Percentiles rank a stretch among this genome's conserved stretches.
These are phyloP conservation scores for Ustilago loliicola DNA, from an alignment of 1,284 basidiomycete species.

Conservation along the genomic window DNA sequence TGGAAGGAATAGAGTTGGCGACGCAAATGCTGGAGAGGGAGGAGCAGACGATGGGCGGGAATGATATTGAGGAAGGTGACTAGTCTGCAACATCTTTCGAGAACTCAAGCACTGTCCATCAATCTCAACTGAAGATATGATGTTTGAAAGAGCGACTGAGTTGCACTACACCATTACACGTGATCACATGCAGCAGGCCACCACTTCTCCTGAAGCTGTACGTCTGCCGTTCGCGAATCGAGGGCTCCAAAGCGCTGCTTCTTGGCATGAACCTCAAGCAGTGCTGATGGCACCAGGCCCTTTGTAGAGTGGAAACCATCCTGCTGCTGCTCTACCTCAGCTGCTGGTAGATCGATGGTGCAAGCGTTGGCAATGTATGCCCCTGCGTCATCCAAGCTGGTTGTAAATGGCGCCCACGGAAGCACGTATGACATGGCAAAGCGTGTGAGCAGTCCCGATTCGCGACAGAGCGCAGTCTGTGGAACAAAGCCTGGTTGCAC, in stretches of 20 bases:
- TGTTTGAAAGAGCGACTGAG: not conserved
- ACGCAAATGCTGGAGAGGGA: conserved; percentile 56
- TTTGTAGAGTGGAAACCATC: conserved; percentile 28
- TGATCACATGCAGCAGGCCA: conserved; percentile 42
- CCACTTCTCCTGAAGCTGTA: conserved; percentile 45
- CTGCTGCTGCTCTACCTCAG: conserved; percentile 1
- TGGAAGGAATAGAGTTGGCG: conserved; percentile 52
- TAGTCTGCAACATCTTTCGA: conserved; percentile 2
- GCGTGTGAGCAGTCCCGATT: conserved; percentile 25
- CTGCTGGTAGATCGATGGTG: conserved; percentile 10
- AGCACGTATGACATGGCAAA: conserved; percentile 48
- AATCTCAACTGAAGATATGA: not conserved
- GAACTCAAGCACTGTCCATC: not conserved
- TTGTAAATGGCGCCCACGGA: conserved; percentile 44
- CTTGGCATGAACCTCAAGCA: conserved; percentile 34
- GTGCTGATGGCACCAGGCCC: conserved; percentile 19
- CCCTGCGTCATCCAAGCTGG: conserved; percentile 35
- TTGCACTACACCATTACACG: conserved; percentile 2
- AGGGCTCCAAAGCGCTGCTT: conserved; percentile 36
- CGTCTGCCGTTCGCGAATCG: conserved; percentile 34
- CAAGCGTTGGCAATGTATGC: conserved; percentile 50
- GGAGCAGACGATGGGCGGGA: conserved; percentile 41
- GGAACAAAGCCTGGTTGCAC: conserved; percentile 54
- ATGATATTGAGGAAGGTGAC: conserved; percentile 53
- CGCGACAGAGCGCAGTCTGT: conserved; percentile 37